Conservation (phyloP, 768 basidiomycete genomes). For the Trametes elegans region DNA sequence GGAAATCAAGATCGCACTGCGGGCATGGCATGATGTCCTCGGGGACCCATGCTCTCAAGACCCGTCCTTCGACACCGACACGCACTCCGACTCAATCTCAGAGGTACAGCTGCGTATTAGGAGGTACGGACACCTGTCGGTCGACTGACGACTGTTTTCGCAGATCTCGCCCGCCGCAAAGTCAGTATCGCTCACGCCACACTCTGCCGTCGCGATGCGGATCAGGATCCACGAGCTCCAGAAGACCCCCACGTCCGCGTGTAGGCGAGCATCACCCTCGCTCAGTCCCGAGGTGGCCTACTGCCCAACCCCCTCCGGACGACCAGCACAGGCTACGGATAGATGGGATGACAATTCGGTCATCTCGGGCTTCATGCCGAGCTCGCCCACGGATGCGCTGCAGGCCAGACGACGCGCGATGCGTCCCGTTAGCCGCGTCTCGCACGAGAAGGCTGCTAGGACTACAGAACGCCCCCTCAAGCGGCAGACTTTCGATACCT, state of each 20-base stretch:
- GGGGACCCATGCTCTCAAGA: constrained; percentile 46
- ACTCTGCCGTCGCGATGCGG: neutral
- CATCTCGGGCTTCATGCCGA: constrained; percentile 1
- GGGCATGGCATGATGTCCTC: constrained; percentile 45
- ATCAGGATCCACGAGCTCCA: neutral
- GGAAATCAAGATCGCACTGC: constrained; percentile 43
- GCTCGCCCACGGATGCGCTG: constrained; percentile 8
- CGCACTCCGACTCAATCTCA: constrained; percentile 4
- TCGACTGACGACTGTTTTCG: too few species aligned
- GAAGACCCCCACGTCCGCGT: neutral
- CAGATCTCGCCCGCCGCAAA: neutral
- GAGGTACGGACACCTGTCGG: neutral
- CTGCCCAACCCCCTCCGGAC: neutral
- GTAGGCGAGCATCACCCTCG: neutral
- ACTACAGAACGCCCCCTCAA: constrained; percentile 8
- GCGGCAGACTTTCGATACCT: neutral
- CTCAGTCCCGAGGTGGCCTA: neutral
- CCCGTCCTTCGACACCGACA: constrained; percentile 32
- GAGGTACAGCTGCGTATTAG: neutral
- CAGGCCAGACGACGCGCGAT: neutral
- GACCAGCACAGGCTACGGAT: neutral
- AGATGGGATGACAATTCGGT: neutral
- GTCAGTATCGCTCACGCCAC: neutral
- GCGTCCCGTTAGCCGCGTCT: neutral
- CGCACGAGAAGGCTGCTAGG: constrained; percentile 2